Base-by-base conservation (phyloP, 352 stramenopile species). In the Peronospora belbahrii region DNA sequence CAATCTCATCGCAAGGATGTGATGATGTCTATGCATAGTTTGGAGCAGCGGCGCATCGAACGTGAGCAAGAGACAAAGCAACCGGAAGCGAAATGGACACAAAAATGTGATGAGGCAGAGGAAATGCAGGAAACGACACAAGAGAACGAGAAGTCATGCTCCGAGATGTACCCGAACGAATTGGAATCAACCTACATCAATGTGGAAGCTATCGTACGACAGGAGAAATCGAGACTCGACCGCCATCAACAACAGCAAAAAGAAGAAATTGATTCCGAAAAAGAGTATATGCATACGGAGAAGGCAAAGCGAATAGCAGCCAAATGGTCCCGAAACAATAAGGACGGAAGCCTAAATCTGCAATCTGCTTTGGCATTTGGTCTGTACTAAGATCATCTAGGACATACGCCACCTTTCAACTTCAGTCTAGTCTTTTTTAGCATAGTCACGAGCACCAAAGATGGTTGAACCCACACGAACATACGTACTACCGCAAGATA, bases 381-480 rank as follows among this genome's bases (percentile, higher is more conserved):
- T 42, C 41, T 86, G 25, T 59, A 85, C 13, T 74, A 59, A 65
- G 42, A 61, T 13, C 34, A 41, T 36, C 19, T 18, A 34, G 11
- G 38, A 47, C 17, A 52, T 11, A 14, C 27, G 8, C 23, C 4
- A 33, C 9, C 14, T 45, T 11, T 27, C 8, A 17, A 9, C 19
- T 35, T 17, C 23, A 34, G 18, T 64, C 32, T 82, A 83, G 32
- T 44, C 42, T 40, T 67, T 72, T 14, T 65, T 74, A 6, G 70
- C 52, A 42, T 98, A 98, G 64, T 96, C 83, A 52, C 96, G 74
- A 31, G 83, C 77, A 36, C 97, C 97, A 72, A 99, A 99, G 57
- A 99, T 98, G 33, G 90, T 98, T 44, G 85, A 97, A 39, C 97
- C 97, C 9, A 99, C 88, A 51, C 97, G 77, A 4, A 99, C 92